phyloP scores from a whole-genome alignment of 2,329 filamentous ascomycete genomes.

The Clarireedia monteithiana region DNA sequence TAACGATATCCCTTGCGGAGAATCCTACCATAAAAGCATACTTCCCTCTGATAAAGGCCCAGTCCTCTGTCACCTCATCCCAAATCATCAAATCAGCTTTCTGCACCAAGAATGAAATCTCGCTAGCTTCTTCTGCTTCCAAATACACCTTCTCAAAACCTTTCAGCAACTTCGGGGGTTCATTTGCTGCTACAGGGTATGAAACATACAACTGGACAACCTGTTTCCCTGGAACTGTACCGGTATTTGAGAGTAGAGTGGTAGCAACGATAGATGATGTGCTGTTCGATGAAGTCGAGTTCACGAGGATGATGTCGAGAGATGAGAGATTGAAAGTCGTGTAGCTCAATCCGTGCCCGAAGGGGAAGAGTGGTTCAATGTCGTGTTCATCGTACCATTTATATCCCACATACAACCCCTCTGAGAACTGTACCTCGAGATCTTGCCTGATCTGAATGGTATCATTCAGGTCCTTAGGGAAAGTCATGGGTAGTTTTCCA shows the following conservation, averaged over 20 bases:
- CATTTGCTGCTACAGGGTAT: conserved; percentile 4
- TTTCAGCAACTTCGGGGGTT: conserved; percentile 5
- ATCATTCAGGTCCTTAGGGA: conserved; percentile 46
- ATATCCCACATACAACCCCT: conserved; percentile 57
- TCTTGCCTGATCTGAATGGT: conserved; percentile 38
- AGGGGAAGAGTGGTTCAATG: conserved; percentile 47
- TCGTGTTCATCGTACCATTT: conserved; percentile 52
- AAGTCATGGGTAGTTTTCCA: conserved; percentile 48
- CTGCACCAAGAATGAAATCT: background rate
- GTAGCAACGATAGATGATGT: background rate
- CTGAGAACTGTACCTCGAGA: conserved; percentile 47
- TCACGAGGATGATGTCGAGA: background rate
- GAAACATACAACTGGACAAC: conserved; percentile 12
- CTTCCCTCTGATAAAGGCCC: conserved; percentile 32
- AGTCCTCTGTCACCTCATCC: conserved; percentile 33
- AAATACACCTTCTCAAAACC: conserved; percentile 10
- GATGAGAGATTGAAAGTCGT: background rate
- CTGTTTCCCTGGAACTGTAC: conserved; percentile 1
- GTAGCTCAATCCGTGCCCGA: conserved; percentile 44
- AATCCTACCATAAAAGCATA: conserved; percentile 20
- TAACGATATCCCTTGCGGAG: background rate
- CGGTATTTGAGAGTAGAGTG: background rate
- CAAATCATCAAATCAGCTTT: conserved; percentile 34
- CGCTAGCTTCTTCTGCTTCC: background rate
- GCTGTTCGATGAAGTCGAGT: background rate